Base-by-base conservation (phyloP, 2,329 filamentous ascomycete genomes). In the Diplodia seriata region DNA sequence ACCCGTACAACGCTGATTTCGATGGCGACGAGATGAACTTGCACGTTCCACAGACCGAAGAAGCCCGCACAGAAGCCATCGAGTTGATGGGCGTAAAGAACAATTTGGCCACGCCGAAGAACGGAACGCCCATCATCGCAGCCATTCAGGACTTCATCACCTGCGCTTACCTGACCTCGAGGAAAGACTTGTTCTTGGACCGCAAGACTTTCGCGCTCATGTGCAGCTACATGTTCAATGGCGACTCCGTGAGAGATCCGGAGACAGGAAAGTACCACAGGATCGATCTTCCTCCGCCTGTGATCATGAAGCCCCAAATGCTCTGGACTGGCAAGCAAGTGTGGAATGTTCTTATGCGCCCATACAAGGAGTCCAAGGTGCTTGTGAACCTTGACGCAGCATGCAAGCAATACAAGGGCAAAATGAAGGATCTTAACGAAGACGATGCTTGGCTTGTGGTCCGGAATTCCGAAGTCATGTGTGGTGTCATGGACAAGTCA, bases 121-220 rank as follows among this genome's bases (percentile, higher is more conserved):
- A 98, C 81, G 95, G 95, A 76, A 94, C 97, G 73, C 95, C 95
- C 1, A 97, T 99, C 74, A 98, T 99, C 81, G 93, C 94, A 20
- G 94, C 95, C n/a, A 99, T 97, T 36, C 95, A 99, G 76, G 95
- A 99, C 84, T 99, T 99, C 81, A 98, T 99, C 74, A 98, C 94
- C 31, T 94, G 94, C 4, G 92, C 95, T 0, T 99, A 93, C 76
- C 82, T 98, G 4, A 84, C 98, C 31, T 97, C 93, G 73, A 91
- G 90, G 79, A 98, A 98, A 76, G 94, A 98, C 76, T 88, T 89
- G 68, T 98, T 99, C 80, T 97, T 91, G 75, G 93, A 97, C 74
- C 89, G 94, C 64, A 91, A 90, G 73, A 90, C 91, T 0, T 99
- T 99, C 75, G 90, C 91, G 2, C 94, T 96, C 72, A 87, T 97